Percentiles rank a stretch among this genome's conserved stretches.
Evolutionary conservation across 1,284 basidiomycete species (phyloP).

Genomic region (Naganishia sp.): DNA sequence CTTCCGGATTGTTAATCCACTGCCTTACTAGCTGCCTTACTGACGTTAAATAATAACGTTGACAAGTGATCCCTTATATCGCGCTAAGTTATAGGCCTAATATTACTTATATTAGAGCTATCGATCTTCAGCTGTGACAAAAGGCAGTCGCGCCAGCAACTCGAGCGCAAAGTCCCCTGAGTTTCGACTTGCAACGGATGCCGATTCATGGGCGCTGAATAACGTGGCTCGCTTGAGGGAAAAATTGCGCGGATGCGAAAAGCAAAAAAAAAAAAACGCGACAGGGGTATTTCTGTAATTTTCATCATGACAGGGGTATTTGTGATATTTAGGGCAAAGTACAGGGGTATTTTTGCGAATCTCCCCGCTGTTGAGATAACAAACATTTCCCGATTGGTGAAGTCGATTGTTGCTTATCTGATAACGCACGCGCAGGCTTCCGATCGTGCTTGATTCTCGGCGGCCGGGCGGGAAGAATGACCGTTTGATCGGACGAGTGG

Average conservation of each 20-base stretch:
- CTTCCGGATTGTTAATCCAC: neutral
- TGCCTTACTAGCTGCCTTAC: neutral
- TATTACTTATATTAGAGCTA: neutral
- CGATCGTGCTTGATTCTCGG: too few relatives aligned
- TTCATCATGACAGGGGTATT: neutral
- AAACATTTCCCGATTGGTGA: too few relatives aligned
- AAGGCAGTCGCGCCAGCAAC: neutral
- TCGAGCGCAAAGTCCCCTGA: neutral
- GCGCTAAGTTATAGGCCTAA: slow-evolving; percentile 2
- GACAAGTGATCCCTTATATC: slow-evolving; percentile 1
- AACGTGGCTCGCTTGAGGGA: neutral
- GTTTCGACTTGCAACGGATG: neutral
- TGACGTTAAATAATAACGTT: slow-evolving; percentile 1
- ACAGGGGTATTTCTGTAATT: neutral
- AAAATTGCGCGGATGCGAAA: neutral
- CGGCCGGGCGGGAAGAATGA: too few relatives aligned
- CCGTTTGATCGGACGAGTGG: too few relatives aligned
- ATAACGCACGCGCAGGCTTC: too few relatives aligned
- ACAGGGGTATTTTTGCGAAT: neutral
- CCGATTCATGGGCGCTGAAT: neutral
- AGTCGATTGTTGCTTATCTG: too few relatives aligned
- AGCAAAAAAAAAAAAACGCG: neutral
- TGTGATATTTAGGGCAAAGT: neutral
- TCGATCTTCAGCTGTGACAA: neutral
- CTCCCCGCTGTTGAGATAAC: neutral